Base-by-base conservation (phyloP, 371 early-diverging fungal species). In the Actinomortierella ambigua region DNA sequence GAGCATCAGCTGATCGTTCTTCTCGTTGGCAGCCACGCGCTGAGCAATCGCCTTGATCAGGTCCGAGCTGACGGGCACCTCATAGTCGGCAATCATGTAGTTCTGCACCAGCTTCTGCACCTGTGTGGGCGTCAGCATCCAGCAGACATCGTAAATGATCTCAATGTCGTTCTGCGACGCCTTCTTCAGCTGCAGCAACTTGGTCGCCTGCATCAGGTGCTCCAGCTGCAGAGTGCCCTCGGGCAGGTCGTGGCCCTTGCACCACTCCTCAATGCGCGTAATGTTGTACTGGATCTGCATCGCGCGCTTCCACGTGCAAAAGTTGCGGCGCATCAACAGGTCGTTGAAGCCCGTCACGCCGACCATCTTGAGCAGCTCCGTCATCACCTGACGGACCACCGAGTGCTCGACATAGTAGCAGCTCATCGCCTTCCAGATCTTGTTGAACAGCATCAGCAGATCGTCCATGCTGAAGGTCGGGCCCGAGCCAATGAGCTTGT, bases 281-380 rank as follows among this genome's bases (percentile, higher is more conserved):
- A 97, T 89, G 68, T 98, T 98, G 84, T 96, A 97, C 79, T 97
- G 98, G 65, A 98, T 95, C 83, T 98, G 98, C 91, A 97, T 97
- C 20, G 88, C 88, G 63, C 94, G 86, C 75, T 93, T 92, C 93
- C 94, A 93, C 24, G 93, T 90, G 68, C 90, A 90, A 62, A 90
- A 93, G 83, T 92, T 92, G 44, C 90, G 84, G 42, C 90, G 85
- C 94, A 96, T 95, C 54, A 99, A 83, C 56, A 99, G 71, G 70
- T 97, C 93, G 77, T 99, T 99, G 78, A 98, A 98, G 0, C 95
- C 90, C 4, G 90, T 86, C 17, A 94, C 92, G 46, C 98, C 97
- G 68, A 97, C 90, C 48, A 93, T 85, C 56, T 94, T 91, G 55
- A 98, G 79, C 39, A 98, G 77, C 77, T 96, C 96, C 0, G 90